Conservation (phyloP, 768 basidiomycete genomes). For the Suillus paluster region DNA sequence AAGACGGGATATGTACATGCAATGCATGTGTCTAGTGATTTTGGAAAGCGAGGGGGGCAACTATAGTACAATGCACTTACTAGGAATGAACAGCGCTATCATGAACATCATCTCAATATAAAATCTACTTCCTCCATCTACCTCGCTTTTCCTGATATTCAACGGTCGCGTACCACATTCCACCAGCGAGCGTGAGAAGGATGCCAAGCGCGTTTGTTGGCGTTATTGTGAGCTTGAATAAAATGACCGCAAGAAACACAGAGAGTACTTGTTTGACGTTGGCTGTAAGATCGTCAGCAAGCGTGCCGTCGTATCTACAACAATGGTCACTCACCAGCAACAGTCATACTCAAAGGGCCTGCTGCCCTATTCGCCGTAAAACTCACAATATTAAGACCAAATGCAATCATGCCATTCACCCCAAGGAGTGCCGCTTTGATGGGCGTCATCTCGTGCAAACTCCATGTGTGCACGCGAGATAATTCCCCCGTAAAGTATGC, state of each 20-base stretch:
- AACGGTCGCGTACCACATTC: slow-evolving; percentile 77
- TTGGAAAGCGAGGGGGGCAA: background rate
- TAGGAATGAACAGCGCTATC: no score
- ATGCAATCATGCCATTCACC: slow-evolving; percentile 87
- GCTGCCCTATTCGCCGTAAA: slow-evolving; percentile 96
- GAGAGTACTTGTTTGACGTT: slow-evolving; percentile 96
- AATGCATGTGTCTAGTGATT: background rate
- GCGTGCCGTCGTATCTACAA: background rate
- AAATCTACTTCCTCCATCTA: slow-evolving; percentile 16
- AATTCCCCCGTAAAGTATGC: slow-evolving; percentile 86
- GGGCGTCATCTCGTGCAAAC: slow-evolving; percentile 42
- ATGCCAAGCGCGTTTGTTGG: slow-evolving; percentile 84
- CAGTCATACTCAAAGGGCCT: slow-evolving; percentile 89
- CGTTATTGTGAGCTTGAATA: slow-evolving; percentile 86
- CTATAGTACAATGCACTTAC: background rate
- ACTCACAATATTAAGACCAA: slow-evolving; percentile 90
- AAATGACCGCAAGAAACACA: slow-evolving; percentile 76
- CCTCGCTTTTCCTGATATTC: slow-evolving; percentile 58
- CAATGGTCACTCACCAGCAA: slow-evolving; percentile 64
- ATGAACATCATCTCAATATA: background rate
- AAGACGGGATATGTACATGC: background rate
- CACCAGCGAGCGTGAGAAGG: slow-evolving; percentile 80
- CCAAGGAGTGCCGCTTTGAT: slow-evolving; percentile 57
- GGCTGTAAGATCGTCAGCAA: slow-evolving; percentile 45
- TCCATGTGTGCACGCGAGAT: slow-evolving; percentile 55